phyloP scores from a whole-genome alignment of 2,329 filamentous ascomycete species.

The Ophiostoma triangulosporum region DNA sequence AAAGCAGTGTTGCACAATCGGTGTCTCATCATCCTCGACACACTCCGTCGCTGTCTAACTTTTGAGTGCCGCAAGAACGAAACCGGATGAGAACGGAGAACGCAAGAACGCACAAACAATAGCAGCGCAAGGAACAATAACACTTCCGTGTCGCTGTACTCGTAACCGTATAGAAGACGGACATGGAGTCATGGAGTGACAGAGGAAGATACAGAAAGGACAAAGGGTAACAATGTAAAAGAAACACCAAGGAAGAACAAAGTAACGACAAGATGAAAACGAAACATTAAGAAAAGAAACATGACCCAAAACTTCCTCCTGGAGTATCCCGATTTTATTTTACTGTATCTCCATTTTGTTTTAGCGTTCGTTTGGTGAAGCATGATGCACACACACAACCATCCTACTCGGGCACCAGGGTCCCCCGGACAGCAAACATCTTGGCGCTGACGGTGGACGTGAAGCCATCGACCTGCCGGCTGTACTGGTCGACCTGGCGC shows the following conservation, averaged over 20 bases:
- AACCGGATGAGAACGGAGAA: not conserved
- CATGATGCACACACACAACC: not conserved
- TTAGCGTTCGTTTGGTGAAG: not conserved
- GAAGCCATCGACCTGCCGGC: conserved; percentile 92
- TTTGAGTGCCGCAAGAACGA: conserved; percentile 4
- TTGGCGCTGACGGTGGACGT: conserved; percentile 83
- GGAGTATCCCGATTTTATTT: conserved; percentile 2
- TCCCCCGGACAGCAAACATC: conserved; percentile 90
- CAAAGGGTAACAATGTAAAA: not conserved
- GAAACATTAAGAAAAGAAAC: not conserved
- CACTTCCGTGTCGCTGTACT: not conserved
- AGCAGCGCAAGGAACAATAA: no score
- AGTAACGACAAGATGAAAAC: not conserved
- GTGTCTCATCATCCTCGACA: conserved; percentile 1
- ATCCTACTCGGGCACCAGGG: conserved; percentile 42
- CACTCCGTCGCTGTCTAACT: conserved; percentile 3
- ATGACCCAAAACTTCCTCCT: not conserved
- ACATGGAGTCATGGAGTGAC: not conserved
- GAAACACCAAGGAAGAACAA: not conserved
- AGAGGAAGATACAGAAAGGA: not conserved
- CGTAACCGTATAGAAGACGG: not conserved
- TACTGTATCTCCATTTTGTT: not conserved
- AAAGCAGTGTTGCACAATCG: not conserved
- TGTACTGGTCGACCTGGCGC: conserved; percentile 94
- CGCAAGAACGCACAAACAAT: no score